These are phyloP conservation scores for Fusarium floridanum DNA, from an alignment of 2,329 filamentous ascomycete species.

Conservation along the genomic window DNA sequence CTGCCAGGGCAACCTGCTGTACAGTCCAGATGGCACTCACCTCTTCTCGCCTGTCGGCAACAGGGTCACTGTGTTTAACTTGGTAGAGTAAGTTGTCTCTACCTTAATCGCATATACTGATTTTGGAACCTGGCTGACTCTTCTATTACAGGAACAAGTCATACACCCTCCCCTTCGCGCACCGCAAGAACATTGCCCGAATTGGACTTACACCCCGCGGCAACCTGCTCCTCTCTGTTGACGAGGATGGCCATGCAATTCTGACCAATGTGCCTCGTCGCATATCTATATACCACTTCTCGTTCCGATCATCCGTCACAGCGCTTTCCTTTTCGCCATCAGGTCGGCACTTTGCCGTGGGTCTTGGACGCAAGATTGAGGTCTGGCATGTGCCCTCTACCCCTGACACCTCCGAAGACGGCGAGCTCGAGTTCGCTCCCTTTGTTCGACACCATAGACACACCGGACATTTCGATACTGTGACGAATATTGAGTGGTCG, in stretches of 20 bases:
- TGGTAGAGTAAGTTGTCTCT: conserved; percentile 80
- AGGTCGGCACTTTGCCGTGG: conserved; percentile 90
- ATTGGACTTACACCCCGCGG: conserved; percentile 91
- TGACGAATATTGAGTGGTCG: conserved; percentile 93
- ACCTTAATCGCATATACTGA: neutral
- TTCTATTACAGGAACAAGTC: conserved; percentile 78
- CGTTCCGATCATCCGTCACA: conserved; percentile 87
- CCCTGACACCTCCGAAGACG: conserved; percentile 81
- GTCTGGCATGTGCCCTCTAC: conserved; percentile 96
- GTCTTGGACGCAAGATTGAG: conserved; percentile 87
- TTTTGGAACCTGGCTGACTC: conserved; percentile 48
- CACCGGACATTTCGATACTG: conserved; percentile 87
- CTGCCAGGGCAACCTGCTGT: conserved; percentile 96
- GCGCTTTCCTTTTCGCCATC: conserved; percentile 92
- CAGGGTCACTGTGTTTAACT: conserved; percentile 93
- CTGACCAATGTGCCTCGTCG: conserved; percentile 90
- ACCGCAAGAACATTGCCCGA: conserved; percentile 91
- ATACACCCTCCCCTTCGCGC: conserved; percentile 87
- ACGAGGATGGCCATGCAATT: conserved; percentile 94
- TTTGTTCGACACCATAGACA: conserved; percentile 91
- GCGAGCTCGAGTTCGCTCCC: conserved; percentile 92
- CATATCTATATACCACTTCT: conserved; percentile 92
- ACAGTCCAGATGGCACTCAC: conserved; percentile 95
- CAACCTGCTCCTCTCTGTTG: conserved; percentile 91
- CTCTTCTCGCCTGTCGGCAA: conserved; percentile 97